phyloP scores from a whole-genome alignment of 495 filamentous ascomycete species.

The Gamarada debralockiae region DNA sequence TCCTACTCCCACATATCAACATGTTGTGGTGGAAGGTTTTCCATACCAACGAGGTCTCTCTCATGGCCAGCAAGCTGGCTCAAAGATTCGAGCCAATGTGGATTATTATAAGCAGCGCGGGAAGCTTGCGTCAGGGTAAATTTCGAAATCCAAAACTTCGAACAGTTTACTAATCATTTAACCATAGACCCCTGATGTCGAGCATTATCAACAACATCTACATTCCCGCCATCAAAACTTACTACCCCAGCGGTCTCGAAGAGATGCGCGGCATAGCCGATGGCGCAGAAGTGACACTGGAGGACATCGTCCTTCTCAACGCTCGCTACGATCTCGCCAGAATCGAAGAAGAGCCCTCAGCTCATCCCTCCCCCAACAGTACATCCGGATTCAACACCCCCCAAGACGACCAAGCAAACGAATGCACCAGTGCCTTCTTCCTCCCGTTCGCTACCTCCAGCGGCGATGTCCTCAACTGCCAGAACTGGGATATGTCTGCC shows the following conservation, averaged over 20 bases:
- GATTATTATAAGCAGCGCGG: constrained; percentile 25
- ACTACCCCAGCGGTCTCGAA: constrained; percentile 26
- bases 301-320: constrained; percentile 30
- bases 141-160: neutral
- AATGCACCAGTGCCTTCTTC: constrained; percentile 21
- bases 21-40: constrained; percentile 23
- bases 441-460: constrained; percentile 7
- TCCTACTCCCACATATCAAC: constrained; percentile 19
- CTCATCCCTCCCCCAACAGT: neutral
- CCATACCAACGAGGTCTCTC: constrained; percentile 23
- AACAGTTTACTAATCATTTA: neutral
- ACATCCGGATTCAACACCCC: neutral
- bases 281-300: constrained; percentile 23
- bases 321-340: constrained; percentile 27
- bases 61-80: constrained; percentile 19
- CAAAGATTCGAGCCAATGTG: constrained; percentile 25
- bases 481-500: constrained; percentile 29
- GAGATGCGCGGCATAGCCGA: constrained; percentile 29
- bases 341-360: constrained; percentile 1
- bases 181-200: constrained; percentile 2
- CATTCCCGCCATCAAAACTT: constrained; percentile 15
- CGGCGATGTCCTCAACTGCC: constrained; percentile 20
- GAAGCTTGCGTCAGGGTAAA: constrained; percentile 23
- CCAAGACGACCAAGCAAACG: constrained; percentile 13
- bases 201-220: constrained; percentile 22